phyloP scores from a whole-genome alignment of 305 asterid genomes.

The Coffea humblotiana region DNA sequence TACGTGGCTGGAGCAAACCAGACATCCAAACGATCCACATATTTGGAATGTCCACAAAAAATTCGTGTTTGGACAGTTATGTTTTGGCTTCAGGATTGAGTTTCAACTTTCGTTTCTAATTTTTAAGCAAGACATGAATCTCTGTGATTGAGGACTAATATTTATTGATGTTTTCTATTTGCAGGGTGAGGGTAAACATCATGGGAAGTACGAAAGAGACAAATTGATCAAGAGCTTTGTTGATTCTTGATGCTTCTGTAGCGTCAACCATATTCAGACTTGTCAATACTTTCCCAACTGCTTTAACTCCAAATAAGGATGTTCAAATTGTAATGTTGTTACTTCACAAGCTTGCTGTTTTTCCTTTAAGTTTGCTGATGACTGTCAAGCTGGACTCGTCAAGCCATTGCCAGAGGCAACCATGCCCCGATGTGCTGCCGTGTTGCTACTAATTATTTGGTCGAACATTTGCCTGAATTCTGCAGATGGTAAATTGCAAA shows the following conservation, averaged over 20 bases:
- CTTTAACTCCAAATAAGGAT: slow-evolving; percentile 11
- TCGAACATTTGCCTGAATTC: neutral
- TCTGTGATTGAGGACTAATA: neutral
- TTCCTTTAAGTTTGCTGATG: neutral
- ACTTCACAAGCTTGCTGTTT: neutral
- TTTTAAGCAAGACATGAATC: neutral
- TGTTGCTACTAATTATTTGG: neutral
- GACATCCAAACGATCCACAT: neutral
- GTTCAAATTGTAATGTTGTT: neutral
- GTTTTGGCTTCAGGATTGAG: neutral
- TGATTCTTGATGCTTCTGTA: neutral
- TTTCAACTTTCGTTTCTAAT: too few relatives aligned
- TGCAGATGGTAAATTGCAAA: neutral
- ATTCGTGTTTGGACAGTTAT: too few relatives aligned
- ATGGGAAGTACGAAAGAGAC: neutral
- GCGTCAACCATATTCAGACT: neutral
- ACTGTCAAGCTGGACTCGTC: neutral
- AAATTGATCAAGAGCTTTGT: neutral
- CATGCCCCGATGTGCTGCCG: neutral
- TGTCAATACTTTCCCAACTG: neutral
- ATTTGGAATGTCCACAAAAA: neutral
- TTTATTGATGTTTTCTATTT: neutral
- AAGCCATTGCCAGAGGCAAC: neutral
- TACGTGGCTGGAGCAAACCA: neutral
- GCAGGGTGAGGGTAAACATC: slow-evolving; percentile 8